Percentiles rank a stretch among this genome's conserved stretches.
Evolutionary conservation across 2,329 filamentous ascomycete species (phyloP).

Genomic region (Cercospora beticola): DNA sequence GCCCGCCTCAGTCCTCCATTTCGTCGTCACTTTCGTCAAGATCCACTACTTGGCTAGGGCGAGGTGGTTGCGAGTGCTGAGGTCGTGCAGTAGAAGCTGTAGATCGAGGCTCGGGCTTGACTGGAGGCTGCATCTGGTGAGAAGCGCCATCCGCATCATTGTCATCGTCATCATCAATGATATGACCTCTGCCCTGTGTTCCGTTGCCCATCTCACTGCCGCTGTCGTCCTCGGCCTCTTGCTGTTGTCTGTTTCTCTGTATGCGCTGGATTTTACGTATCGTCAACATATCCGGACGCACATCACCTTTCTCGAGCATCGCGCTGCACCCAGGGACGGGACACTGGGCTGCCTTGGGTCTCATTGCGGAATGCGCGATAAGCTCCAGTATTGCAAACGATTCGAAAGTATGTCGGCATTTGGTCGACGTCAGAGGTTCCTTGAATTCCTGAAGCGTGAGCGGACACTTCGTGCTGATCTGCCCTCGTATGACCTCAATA

Average conservation of each 20-base stretch:
- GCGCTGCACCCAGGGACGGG: conserved; percentile 64
- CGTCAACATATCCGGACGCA: conserved; percentile 58
- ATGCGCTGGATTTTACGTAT: conserved; percentile 59
- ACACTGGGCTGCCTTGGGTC: conserved; percentile 52
- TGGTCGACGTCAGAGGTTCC: conserved; percentile 64
- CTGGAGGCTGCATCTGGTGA: background rate
- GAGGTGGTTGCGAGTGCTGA: conserved; percentile 11
- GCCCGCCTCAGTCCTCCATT: conserved; percentile 16
- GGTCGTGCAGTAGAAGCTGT: conserved; percentile 8
- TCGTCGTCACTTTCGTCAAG: conserved; percentile 23
- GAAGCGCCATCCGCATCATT: conserved; percentile 20
- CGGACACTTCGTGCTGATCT: conserved; percentile 67
- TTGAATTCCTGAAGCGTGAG: conserved; percentile 64
- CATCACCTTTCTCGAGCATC: conserved; percentile 53
- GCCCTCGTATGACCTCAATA: conserved; percentile 63
- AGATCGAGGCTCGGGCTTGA: conserved; percentile 23
- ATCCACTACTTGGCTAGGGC: conserved; percentile 22
- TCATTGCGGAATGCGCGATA: conserved; percentile 35
- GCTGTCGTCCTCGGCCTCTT: conserved; percentile 41
- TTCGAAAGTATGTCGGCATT: conserved; percentile 73
- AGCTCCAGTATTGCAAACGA: conserved; percentile 61
- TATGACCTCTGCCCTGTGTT: conserved; percentile 28
- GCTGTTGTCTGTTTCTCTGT: conserved; percentile 47
- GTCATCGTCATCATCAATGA: conserved; percentile 34
- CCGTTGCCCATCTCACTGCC: conserved; percentile 30